These are phyloP conservation scores for Xylariaceae sp. DNA, from an alignment of 2,329 filamentous ascomycete species.

Conservation along the genomic window DNA sequence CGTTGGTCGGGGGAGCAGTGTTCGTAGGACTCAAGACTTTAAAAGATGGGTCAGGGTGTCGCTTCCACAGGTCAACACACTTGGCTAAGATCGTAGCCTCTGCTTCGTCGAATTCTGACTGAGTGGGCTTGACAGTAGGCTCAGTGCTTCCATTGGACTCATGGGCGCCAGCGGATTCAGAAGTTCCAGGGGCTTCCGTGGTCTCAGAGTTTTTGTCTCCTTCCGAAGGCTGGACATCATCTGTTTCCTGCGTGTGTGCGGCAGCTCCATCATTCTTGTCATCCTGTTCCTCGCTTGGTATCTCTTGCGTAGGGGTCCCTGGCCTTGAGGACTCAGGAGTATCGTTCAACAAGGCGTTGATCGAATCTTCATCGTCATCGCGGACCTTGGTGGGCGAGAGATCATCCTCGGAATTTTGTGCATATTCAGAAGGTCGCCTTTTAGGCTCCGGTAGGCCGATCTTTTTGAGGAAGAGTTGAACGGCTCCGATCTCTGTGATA, in stretches of 20 bases:
- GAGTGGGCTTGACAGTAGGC: constrained; percentile 6
- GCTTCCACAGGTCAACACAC: constrained; percentile 62
- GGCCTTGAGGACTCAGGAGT: constrained; percentile 49
- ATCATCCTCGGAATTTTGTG: constrained; percentile 33
- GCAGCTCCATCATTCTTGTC: constrained; percentile 15
- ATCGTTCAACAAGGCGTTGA: constrained; percentile 55
- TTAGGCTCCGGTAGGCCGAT: constrained; percentile 46
- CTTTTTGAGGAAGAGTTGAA: constrained; percentile 61
- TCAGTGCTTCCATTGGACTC: background rate
- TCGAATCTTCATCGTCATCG: constrained; percentile 43
- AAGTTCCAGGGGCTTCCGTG: constrained; percentile 2
- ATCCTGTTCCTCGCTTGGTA: constrained; percentile 16
- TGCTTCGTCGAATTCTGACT: constrained; percentile 41
- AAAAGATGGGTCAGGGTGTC: constrained; percentile 51
- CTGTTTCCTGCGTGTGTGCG: constrained; percentile 4
- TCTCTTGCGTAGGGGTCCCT: constrained; percentile 20
- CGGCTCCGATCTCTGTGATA: constrained; percentile 74
- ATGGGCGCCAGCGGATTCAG: constrained; percentile 5
- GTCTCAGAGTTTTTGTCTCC: background rate
- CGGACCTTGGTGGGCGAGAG: constrained; percentile 31
- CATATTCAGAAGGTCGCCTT: constrained; percentile 26
- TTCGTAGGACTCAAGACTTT: constrained; percentile 56
- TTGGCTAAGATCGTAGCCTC: constrained; percentile 47
- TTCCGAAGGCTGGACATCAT: constrained; percentile 2
- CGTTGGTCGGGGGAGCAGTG: constrained; percentile 65